Base-by-base conservation (phyloP, 352 stramenopile species). In the Phytophthora multivora region DNA sequence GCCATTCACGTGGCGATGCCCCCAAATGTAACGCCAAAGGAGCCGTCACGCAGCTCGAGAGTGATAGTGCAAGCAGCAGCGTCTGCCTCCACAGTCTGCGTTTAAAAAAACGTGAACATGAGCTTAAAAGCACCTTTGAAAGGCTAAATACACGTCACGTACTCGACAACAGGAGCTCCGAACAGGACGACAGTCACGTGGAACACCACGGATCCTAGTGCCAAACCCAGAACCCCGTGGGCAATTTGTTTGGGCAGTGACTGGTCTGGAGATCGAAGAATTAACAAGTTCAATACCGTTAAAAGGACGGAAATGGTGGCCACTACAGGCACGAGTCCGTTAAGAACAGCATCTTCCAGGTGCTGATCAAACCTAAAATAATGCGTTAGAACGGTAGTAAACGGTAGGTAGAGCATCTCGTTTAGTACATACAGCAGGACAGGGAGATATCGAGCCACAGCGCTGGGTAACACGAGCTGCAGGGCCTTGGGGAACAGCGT, bases 111-210 rank as follows among this genome's bases (percentile, higher is more conserved):
- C 7, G 35, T 11, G 65, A 19, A 13, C 5, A 40, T 71, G 6
- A 64, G 57, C 13, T 45, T 1, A 26, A 23, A 25, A 16, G n/a
- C 18, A 33, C 21, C 8, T 49, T 19, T 3, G 40, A 3, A 2
- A 31, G 33, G 6, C 35, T 23, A 5, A 30, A 33, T 6, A 5
- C 11, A 26, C 12, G 18, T n/a, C 1, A 58, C 77, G 15, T 65
- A 95, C 86, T 85, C 66, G 21, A 79, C 40, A 23, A 95, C 48
- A 0, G 87, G 81, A 7, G 87, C 87, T 28, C 87, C 87, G 46
- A 95, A 95, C 47, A 93, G 64, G 19, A 93, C 64, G 61, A 93
- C 71, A 19, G 71, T 51, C 19, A 83, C 64, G 57, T 95, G 78
- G 64, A 88, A 88, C 23, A 78, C 31, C 11, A 39, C 52, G 2